phyloP scores from a whole-genome alignment of 1,284 basidiomycete genomes.

The Naganishia sp. region DNA sequence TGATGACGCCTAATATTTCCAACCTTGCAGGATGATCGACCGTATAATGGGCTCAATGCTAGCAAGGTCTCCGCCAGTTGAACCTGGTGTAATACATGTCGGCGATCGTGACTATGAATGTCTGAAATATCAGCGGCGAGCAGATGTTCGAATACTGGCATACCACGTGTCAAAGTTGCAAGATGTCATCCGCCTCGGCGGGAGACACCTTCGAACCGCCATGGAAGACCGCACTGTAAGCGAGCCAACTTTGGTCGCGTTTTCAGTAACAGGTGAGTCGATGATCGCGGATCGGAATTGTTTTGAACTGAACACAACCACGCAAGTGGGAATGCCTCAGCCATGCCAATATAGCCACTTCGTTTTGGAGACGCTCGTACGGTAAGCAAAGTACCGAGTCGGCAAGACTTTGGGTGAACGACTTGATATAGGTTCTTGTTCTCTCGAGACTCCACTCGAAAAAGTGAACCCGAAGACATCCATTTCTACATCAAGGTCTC shows the following conservation, averaged over 20 bases:
- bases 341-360: slow-evolving; percentile 26
- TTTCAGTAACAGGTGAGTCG: slow-evolving; percentile 8
- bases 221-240: slow-evolving; percentile 14
- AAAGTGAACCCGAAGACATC: slow-evolving; percentile 3
- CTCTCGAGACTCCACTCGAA: slow-evolving; percentile 2
- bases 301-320: too few relatives aligned
- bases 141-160: slow-evolving; percentile 17
- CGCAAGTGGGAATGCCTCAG: slow-evolving; percentile 15
- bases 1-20: background rate
- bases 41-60: slow-evolving; percentile 19
- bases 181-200: slow-evolving; percentile 17
- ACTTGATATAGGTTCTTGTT: background rate
- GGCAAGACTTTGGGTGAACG: background rate
- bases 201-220: slow-evolving; percentile 6
- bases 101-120: slow-evolving; percentile 8
- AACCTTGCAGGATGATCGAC: slow-evolving; percentile 17
- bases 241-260: slow-evolving; percentile 6
- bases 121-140: slow-evolving; percentile 8
- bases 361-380: slow-evolving; percentile 18
- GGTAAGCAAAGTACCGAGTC: background rate
- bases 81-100: slow-evolving; percentile 3
- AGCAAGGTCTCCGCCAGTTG: slow-evolving; percentile 3
- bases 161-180: slow-evolving; percentile 25
- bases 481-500: slow-evolving; percentile 13
- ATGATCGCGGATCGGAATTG: background rate